Evolutionary conservation across 257 asterid species (phyloP), one percentile per base, ranked within the genome.

Genomic region (Scutellaria baicalensis): DNA sequence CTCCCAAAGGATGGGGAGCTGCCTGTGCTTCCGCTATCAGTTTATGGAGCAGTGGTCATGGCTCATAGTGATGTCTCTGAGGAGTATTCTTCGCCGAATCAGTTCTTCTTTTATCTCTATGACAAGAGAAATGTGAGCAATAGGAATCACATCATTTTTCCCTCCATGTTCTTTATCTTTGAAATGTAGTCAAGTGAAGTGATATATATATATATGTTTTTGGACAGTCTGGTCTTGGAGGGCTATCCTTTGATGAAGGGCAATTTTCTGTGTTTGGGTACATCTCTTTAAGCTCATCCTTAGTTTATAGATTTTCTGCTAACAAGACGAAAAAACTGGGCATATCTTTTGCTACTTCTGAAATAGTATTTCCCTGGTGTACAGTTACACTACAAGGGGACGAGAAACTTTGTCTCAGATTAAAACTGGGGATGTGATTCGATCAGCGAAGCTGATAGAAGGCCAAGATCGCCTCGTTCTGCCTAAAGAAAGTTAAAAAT

Each of bases 191-290:
- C 27, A 20, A 65, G 35, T 21, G 44, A 51, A 64, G 35, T 20
- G n/a, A 33, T 18, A 35, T 1, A 33, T 57, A 12, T 23, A 6
- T 56, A 3, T 21, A 16, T 54, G 9, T 60, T 58, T 51, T 59
- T 39, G 48, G 8, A 44, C 85, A 93, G 98, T 78, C 98, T 83
- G 98, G 98, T 78, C 82, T 93, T 58, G 98, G 98, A 72, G 98
- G 98, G 75, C 64, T 93, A 57, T 88, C 98, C 50, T 93, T 93
- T 62, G 97, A 93, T 3, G 97, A 93, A 78, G 98, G 96, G 59
- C 98, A 91, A 78, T 93, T 93, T 84, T 85, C 97, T 0, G 97
- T 93, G 40, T 85, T 91, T 43, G 95, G 98, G 98, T 90, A 86
- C 69, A 78, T 70, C 51, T 23, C 35, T 56, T 14, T 45, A 20